Percentiles rank a stretch among this genome's conserved stretches.
phyloP scores from a whole-genome alignment of 768 basidiomycete genomes.

The Calocera cornea region DNA sequence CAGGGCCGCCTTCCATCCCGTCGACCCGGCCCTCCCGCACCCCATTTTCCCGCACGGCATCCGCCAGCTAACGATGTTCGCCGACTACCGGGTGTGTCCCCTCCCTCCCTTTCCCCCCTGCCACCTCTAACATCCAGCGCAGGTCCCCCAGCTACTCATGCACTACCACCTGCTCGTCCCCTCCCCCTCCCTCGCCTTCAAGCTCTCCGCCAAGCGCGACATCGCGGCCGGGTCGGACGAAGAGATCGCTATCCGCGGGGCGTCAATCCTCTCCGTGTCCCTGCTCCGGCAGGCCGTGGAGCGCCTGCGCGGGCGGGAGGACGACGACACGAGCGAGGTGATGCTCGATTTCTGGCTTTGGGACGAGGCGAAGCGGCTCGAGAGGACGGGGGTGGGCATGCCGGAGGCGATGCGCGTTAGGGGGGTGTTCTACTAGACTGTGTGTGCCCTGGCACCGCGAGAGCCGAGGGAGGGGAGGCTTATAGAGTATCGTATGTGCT shows the following conservation, averaged over 20 bases:
- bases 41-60: constrained; percentile 65
- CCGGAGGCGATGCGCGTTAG: neutral
- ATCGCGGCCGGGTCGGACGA: constrained; percentile 37
- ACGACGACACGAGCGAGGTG: constrained; percentile 46
- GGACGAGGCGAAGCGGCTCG: constrained; percentile 39
- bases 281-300: constrained; percentile 29
- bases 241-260: constrained; percentile 67
- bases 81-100: constrained; percentile 46
- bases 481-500: too few species aligned
- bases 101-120: neutral
- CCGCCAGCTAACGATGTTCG: constrained; percentile 77
- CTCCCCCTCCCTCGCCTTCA: constrained; percentile 40
- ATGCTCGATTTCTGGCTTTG: constrained; percentile 84
- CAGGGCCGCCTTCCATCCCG: constrained; percentile 77
- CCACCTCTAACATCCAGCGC: constrained; percentile 14
- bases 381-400: neutral
- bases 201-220: constrained; percentile 41
- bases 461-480: too few species aligned
- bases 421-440: neutral
- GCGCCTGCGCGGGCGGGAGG: constrained; percentile 39
- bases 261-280: constrained; percentile 59
- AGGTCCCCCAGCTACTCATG: constrained; percentile 81
- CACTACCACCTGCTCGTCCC: constrained; percentile 66
- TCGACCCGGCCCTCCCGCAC: constrained; percentile 32
- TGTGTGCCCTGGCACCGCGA: too few species aligned